Percentiles rank a stretch among this genome's conserved stretches.
phyloP scores from a whole-genome alignment of 2,329 filamentous ascomycete species.

The Verruconis gallopava region DNA sequence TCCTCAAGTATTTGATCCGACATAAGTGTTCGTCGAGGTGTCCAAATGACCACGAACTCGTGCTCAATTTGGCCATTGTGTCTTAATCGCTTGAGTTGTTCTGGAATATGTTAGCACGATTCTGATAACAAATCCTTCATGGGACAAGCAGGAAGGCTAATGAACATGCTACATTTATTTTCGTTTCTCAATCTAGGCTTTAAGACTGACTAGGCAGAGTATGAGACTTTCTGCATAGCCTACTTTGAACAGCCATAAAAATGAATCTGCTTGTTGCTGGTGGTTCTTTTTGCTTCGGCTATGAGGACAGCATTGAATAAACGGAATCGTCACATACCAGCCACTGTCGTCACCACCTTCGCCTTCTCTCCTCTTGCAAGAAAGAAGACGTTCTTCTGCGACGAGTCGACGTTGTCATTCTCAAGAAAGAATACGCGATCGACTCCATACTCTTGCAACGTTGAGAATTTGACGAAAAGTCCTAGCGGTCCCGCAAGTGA shows the following conservation, averaged over 20 bases:
- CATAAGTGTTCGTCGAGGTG: constrained; percentile 79
- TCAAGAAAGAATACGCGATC: constrained; percentile 96
- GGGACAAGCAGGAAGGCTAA: constrained; percentile 17
- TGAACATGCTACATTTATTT: constrained; percentile 14
- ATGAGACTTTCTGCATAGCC: constrained; percentile 41
- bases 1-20: constrained; percentile 88
- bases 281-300: neutral
- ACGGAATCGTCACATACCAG: constrained; percentile 46
- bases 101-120: constrained; percentile 47
- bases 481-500: constrained; percentile 80
- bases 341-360: constrained; percentile 70
- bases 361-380: constrained; percentile 82
- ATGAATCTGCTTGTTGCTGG: neutral
- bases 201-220: constrained; percentile 45
- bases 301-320: constrained; percentile 9
- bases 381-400: constrained; percentile 90
- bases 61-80: constrained; percentile 80
- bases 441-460: constrained; percentile 91
- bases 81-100: constrained; percentile 81
- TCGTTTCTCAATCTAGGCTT: constrained; percentile 35
- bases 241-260: constrained; percentile 43
- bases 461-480: constrained; percentile 87
- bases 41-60: constrained; percentile 95
- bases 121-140: constrained; percentile 7
- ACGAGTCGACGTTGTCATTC: constrained; percentile 88